phyloP scores from a whole-genome alignment of 257 asterid genomes.

The Oldenlandia corymbosa region DNA sequence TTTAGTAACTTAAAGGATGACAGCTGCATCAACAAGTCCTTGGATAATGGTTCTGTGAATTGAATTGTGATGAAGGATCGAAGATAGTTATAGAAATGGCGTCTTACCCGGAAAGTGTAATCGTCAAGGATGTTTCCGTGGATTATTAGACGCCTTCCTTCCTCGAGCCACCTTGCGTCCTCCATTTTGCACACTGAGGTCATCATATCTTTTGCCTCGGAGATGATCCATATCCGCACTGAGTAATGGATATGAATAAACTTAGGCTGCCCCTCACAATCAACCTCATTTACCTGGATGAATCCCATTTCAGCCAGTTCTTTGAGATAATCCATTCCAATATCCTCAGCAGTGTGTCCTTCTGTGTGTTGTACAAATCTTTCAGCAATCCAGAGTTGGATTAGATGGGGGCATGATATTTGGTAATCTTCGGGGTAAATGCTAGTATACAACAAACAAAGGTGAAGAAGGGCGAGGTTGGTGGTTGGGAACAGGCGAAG shows the following conservation, averaged over 20 bases:
- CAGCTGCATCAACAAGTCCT: background rate
- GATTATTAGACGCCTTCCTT: background rate
- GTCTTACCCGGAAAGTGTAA: background rate
- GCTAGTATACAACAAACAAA: conserved; percentile 15
- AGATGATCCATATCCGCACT: background rate
- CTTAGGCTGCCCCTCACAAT: no score
- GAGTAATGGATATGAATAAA: background rate
- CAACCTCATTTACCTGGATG: background rate
- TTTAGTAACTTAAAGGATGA: background rate
- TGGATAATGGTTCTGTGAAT: background rate
- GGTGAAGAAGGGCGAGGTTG: conserved; percentile 3
- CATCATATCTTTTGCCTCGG: background rate
- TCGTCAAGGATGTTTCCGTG: background rate
- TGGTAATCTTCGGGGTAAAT: background rate
- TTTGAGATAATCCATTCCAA: background rate
- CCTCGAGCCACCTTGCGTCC: background rate
- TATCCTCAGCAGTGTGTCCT: background rate
- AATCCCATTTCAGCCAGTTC: background rate
- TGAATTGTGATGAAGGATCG: background rate
- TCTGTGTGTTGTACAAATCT: background rate
- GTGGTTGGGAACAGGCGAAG: conserved; percentile 10
- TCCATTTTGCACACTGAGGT: background rate
- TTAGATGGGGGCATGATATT: background rate
- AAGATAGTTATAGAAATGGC: background rate
- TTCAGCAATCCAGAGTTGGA: background rate